Evolutionary conservation across 148 eudicot species (phyloP).

Genomic region (Cornus florida): DNA sequence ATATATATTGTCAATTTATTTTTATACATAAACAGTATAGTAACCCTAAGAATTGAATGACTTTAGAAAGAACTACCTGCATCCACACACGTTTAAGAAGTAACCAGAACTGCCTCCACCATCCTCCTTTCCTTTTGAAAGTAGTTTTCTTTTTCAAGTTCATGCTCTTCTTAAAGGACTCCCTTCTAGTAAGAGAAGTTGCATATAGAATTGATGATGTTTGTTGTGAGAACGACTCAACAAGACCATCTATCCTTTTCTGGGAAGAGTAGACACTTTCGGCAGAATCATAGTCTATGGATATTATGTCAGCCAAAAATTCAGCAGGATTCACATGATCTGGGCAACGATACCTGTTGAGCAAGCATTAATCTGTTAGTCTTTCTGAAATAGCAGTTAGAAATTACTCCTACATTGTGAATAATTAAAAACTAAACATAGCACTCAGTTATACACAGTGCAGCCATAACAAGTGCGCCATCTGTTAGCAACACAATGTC

Average conservation of each 20-base stretch:
- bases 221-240: conserved; percentile 75
- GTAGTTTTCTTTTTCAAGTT: conserved; percentile 31
- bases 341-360: conserved; percentile 79
- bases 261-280: conserved; percentile 77
- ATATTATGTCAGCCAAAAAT: conserved; percentile 97
- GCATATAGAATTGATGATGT: conserved; percentile 59
- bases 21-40: background rate
- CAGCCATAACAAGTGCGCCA: conserved; percentile 54
- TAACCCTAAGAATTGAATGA: background rate
- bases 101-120: conserved; percentile 91
- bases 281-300: conserved; percentile 88
- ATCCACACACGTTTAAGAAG: conserved; percentile 98
- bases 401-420: background rate
- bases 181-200: conserved; percentile 44
- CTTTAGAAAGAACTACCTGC: conserved; percentile 57
- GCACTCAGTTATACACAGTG: background rate
- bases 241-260: conserved; percentile 80
- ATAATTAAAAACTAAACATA: background rate
- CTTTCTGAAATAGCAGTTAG: conserved; percentile 6
- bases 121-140: conserved; percentile 51
- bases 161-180: conserved; percentile 28
- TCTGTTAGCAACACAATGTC: conserved; percentile 88
- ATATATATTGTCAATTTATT: no score
- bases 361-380: conserved; percentile 13
- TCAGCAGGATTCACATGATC: conserved; percentile 97